Evolutionary conservation across 164 flowering plant species (phyloP), one percentile per base, ranked within the genome.

Genomic region (Vitis rupestris): DNA sequence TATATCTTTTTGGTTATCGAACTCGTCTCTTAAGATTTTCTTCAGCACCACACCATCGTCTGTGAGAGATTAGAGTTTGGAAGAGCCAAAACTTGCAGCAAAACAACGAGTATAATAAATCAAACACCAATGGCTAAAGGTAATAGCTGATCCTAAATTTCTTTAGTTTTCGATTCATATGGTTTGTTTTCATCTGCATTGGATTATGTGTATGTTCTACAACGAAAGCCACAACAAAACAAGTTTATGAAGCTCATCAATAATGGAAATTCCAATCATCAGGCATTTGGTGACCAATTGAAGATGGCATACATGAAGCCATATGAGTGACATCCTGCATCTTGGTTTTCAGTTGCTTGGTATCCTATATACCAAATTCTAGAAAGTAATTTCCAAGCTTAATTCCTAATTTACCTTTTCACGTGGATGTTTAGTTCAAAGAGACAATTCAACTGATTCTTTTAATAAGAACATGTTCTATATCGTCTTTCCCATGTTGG

Each of bases 291-390:
- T 55, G 73, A 70, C 50, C 68, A 67, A 44, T 55, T 48, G 6
- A 70, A 56, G 54, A 31, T 64, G 11, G 63, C 64, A 49, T 48
- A 53, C 52, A 56, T 44, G 68, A 64, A 56, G 55, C 66, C 54
- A 55, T 62, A 64, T 64, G 73, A 70, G 64, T 55, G 56, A 16
- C 68, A 70, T 30, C 73, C 63, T 13, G 62, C 73, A 48, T 63
- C 68, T 64, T 70, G 73, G 73, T 70, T 65, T 66, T 75, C 74
- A 50, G 78, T 75, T 27, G 78, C 78, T 29, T 75, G 78, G 78
- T 75, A 75, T 70, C 78, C 78, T 10, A 75, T 75, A 53, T 75
- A 75, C 61, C 61, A 73, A 62, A 75, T 75, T 37, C 78, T 70
- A 60, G 78, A 65, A 54, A 73, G 78, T 10, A 75, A 55, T 29